A percentile compares a stretch with the other conserved stretches of the same genome.
Evolutionary conservation across 495 filamentous ascomycete genomes (phyloP).

Genomic region (Xylaria sp.): DNA sequence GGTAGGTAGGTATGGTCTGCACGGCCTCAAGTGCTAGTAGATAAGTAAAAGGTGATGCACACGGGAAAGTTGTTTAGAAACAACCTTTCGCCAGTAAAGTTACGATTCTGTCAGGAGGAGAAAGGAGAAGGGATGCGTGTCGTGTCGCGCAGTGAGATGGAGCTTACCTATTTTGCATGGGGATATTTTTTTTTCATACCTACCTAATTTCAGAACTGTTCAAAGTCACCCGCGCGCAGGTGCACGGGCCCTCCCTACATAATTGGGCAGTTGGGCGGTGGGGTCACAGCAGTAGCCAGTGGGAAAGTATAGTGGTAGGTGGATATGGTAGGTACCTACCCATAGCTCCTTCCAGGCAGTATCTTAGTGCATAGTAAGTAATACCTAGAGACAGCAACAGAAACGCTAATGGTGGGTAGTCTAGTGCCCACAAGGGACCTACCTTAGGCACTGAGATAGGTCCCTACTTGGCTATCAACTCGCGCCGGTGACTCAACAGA

Average conservation of each 20-base stretch:
- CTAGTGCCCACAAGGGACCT: too few species aligned
- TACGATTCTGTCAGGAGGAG: constrained; percentile 11
- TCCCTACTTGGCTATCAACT: too few species aligned
- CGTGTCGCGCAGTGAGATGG: constrained; percentile 13
- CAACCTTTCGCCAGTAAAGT: constrained; percentile 2
- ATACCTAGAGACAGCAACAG: not conserved
- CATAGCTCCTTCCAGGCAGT: not conserved
- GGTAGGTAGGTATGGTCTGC: not conserved
- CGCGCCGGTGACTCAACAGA: constrained; percentile 5
- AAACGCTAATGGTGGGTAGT: too few species aligned
- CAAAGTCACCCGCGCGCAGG: not conserved
- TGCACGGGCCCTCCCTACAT: constrained; percentile 4
- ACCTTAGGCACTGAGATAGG: too few species aligned
- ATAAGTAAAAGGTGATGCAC: constrained; percentile 19
- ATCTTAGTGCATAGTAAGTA: too few species aligned
- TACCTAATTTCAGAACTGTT: not conserved
- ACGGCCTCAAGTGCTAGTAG: constrained; percentile 1
- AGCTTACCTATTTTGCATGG: not conserved
- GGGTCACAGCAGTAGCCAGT: not conserved
- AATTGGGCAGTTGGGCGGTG: constrained; percentile 5
- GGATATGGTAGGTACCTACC: constrained; percentile 2
- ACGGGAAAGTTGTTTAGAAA: constrained; percentile 3
- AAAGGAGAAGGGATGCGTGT: constrained; percentile 10
- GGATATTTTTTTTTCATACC: constrained; percentile 13
- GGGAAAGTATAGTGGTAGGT: too few species aligned